phyloP scores from a whole-genome alignment of 257 asterid genomes.

The Solanum chaucha region DNA sequence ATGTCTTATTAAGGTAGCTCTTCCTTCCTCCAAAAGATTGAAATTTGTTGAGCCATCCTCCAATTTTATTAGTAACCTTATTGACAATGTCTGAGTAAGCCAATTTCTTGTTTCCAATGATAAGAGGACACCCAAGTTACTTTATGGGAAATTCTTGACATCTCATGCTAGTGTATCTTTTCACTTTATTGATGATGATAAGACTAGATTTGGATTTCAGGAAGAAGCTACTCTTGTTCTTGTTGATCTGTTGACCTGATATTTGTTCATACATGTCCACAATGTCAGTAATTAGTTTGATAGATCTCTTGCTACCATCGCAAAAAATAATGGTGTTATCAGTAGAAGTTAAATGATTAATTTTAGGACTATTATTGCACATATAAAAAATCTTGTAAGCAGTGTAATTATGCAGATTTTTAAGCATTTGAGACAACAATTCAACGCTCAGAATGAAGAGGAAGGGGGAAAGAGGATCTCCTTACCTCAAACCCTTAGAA shows the following conservation, averaged over 20 bases:
- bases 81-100: neutral
- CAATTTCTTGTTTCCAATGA: too few relatives aligned
- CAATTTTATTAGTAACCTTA: neutral
- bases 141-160: neutral
- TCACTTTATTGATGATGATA: neutral
- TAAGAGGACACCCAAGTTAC: neutral
- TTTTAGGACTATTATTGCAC: too few relatives aligned
- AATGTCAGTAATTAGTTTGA: too few relatives aligned
- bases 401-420: too few relatives aligned
- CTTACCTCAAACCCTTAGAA: too few relatives aligned
- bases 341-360: too few relatives aligned
- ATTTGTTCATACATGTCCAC: neutral
- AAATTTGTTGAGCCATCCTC: neutral
- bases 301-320: too few relatives aligned
- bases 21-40: neutral
- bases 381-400: too few relatives aligned
- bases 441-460: neutral
- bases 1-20: neutral
- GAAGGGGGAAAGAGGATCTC: neutral
- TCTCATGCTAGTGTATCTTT: neutral
- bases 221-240: too few relatives aligned
- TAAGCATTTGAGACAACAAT: too few relatives aligned
- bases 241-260: neutral
- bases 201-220: too few relatives aligned
- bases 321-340: too few relatives aligned